Percentiles rank a stretch among this genome's conserved stretches.
phyloP scores from a whole-genome alignment of 176 grass and related monocot species.

The Paspalum vaginatum region DNA sequence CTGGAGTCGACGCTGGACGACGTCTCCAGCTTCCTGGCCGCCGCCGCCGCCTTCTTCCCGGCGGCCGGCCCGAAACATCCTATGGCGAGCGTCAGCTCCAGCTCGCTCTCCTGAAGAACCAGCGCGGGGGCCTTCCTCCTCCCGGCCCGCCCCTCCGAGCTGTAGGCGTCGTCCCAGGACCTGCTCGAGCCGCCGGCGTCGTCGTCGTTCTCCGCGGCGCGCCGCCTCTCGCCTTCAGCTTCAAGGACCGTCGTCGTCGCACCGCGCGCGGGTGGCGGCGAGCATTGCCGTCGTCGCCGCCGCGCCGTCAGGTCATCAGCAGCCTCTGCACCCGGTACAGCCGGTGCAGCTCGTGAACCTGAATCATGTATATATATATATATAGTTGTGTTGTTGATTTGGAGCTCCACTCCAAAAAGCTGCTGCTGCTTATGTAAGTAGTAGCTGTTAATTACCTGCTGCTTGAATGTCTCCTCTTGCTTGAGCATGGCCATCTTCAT shows the following conservation, averaged over 20 bases:
- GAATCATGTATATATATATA: neutral
- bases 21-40: neutral
- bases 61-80: conserved; percentile 22
- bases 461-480: conserved; percentile 59
- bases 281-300: neutral
- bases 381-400: neutral
- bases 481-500: conserved; percentile 67
- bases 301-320: conserved; percentile 30
- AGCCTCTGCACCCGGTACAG: conserved; percentile 55
- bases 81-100: conserved; percentile 48
- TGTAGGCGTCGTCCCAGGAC: conserved; percentile 29
- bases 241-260: conserved; percentile 25
- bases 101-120: conserved; percentile 33
- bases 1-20: conserved; percentile 49
- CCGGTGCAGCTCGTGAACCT: conserved; percentile 66
- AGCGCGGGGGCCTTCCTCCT: neutral
- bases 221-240: conserved; percentile 30
- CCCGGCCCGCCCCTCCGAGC: neutral
- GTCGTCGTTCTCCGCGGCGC: conserved; percentile 22
- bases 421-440: neutral
- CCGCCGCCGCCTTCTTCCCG: neutral
- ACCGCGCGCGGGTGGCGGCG: neutral
- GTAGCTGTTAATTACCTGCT: conserved; percentile 38
- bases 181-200: conserved; percentile 39
- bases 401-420: neutral